Percentiles rank a stretch among this genome's conserved stretches.
Conservation (phyloP, 441 rosid species). For the Melianthus villosus region DNA sequence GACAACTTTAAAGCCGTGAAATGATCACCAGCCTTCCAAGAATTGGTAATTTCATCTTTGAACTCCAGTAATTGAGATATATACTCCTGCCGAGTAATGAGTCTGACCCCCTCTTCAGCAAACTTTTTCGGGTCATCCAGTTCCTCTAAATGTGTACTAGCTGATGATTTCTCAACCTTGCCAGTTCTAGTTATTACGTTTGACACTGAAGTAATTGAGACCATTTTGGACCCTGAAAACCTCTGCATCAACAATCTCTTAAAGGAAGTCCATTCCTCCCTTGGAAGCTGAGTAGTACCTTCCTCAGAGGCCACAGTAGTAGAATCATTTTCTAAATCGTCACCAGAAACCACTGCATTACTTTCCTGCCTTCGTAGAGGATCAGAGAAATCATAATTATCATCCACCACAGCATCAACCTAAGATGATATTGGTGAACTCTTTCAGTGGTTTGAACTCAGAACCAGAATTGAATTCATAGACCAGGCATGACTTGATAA, state of each 20-base stretch:
- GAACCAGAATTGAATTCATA: too few species aligned
- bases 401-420: slow-evolving; percentile 18
- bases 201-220: slow-evolving; percentile 57
- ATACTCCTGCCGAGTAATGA: slow-evolving; percentile 58
- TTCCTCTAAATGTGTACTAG: slow-evolving; percentile 30
- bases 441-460: too few species aligned
- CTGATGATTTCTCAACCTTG: slow-evolving; percentile 46
- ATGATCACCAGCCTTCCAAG: slow-evolving; percentile 73
- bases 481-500: too few species aligned
- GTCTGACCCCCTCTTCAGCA: slow-evolving; percentile 31
- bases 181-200: slow-evolving; percentile 40
- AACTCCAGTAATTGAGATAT: slow-evolving; percentile 52
- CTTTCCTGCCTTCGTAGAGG: slow-evolving; percentile 38
- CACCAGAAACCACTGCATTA: slow-evolving; percentile 13
- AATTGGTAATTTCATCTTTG: slow-evolving; percentile 53
- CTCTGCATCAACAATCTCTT: slow-evolving; percentile 73
- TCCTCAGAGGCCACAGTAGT: slow-evolving; percentile 8
- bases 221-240: slow-evolving; percentile 66
- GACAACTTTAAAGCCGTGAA: slow-evolving; percentile 61
- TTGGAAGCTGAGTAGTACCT: slow-evolving; percentile 18
- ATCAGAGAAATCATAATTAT: slow-evolving; percentile 43
- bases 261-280: slow-evolving; percentile 62
- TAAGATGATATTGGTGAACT: background rate
- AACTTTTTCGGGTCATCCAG: slow-evolving; percentile 33
- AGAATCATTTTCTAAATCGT: slow-evolving; percentile 15